These are phyloP conservation scores for Massariosphaeria phaeospora DNA, from an alignment of 495 filamentous ascomycete species.

Conservation along the genomic window DNA sequence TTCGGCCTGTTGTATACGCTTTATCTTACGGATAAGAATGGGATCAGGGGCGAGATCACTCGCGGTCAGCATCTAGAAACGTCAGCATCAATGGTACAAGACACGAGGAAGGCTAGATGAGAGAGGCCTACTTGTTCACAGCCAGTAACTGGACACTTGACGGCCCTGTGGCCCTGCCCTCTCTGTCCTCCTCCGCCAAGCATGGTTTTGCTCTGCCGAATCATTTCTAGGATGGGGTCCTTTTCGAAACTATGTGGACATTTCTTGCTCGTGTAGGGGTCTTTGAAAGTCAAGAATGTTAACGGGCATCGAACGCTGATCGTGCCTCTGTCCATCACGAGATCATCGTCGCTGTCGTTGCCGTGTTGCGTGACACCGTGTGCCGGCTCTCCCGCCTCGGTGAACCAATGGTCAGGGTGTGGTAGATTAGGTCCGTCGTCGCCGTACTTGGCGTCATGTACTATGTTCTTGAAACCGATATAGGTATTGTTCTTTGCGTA, in stretches of 20 bases:
- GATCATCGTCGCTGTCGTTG: constrained; percentile 60
- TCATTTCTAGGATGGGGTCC: constrained; percentile 61
- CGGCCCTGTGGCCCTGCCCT: constrained; percentile 21
- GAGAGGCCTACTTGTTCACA: constrained; percentile 34
- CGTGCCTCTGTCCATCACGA: constrained; percentile 64
- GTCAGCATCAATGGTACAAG: neutral
- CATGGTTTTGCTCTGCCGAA: constrained; percentile 41
- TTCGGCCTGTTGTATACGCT: constrained; percentile 35
- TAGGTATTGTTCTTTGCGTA: constrained; percentile 79
- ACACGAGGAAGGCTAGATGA: neutral
- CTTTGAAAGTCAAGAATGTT: constrained; percentile 65
- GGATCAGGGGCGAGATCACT: constrained; percentile 41
- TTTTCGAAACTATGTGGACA: constrained; percentile 84
- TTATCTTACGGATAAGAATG: constrained; percentile 41
- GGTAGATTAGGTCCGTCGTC: constrained; percentile 61
- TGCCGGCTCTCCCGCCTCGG: constrained; percentile 35
- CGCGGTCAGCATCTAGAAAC: constrained; percentile 34
- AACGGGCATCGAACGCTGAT: constrained; percentile 74
- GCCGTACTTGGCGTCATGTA: constrained; percentile 70
- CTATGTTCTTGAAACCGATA: constrained; percentile 66
- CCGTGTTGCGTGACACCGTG: constrained; percentile 36
- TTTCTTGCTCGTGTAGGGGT: constrained; percentile 69
- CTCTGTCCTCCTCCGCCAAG: constrained; percentile 32
- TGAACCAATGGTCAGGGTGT: constrained; percentile 69
- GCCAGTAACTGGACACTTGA: constrained; percentile 44